Conservation (phyloP, 2,329 filamentous ascomycete genomes). For the Verticillium tricorpus region DNA sequence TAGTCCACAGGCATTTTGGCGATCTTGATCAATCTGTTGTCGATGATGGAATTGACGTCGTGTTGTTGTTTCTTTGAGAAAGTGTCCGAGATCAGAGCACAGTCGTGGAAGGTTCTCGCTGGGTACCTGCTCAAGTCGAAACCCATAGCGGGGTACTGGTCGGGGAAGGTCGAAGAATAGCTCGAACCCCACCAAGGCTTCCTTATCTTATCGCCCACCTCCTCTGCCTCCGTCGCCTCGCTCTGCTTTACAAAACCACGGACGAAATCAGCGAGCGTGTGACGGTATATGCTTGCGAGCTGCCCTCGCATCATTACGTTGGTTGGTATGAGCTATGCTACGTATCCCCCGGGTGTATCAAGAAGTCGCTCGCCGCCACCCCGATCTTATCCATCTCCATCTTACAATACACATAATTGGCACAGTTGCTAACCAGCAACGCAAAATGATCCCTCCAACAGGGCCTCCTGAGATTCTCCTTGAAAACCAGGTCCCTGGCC, state of each 20-base stretch:
- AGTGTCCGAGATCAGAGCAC: background rate
- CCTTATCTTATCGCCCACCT: background rate
- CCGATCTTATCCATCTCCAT: background rate
- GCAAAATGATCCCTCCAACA: background rate
- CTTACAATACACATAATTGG: background rate
- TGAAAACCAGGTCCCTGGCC: constrained; percentile 2
- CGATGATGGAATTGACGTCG: background rate
- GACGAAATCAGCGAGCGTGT: no score
- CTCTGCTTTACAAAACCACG: background rate
- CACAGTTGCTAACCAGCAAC: background rate
- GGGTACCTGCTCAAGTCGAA: background rate
- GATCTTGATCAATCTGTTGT: background rate
- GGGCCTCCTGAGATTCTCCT: background rate
- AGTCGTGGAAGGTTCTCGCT: constrained; percentile 15
- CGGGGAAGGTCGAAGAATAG: background rate
- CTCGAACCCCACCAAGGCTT: background rate
- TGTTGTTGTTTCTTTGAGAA: constrained; percentile 10
- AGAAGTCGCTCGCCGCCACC: background rate
- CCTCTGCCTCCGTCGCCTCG: background rate
- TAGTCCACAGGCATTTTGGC: constrained; percentile 50
- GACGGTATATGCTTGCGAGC: background rate
- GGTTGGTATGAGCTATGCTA: background rate
- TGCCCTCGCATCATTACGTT: background rate
- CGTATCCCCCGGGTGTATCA: background rate
- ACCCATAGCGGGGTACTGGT: background rate